Evolutionary conservation across 805 yeast genomes (phyloP), one percentile per base, ranked within the genome.

Genomic region (Torulaspora quercuum): DNA sequence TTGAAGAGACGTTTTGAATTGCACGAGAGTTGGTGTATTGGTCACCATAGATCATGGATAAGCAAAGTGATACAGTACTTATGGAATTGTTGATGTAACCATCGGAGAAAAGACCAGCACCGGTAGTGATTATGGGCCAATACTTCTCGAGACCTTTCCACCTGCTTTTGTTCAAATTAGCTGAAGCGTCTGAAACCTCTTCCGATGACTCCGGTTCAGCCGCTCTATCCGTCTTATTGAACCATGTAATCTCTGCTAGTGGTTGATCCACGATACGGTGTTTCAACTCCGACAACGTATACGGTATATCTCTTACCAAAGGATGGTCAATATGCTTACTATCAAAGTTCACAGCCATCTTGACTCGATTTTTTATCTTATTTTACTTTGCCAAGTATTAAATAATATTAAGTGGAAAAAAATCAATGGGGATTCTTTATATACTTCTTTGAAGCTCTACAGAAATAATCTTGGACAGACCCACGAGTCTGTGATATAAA

Each of bases 61-160:
- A 69, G 66, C 89, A 79, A 11, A 89, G 77, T 22, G 80, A 71
- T 11, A 82, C 94, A 7, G 92, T 73, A 41, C 85, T 75, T 39
- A 86, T 82, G 35, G 92, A 79, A 64, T 85, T 86, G 60, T 88
- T 88, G 43, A 86, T 82, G 58, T 88, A 89, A 36, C 97, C 97
- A 63, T 90, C 97, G 23, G 94, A 81, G 63, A 89, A 88, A 29
- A 89, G 70, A 37, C 96, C 97, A 0, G 95, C 92, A 45, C 97
- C 97, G 1, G 95, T 80, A 8, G 86, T 80, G 45, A 82, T 68
- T 33, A 84, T 78, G 5, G 92, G 79, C 82, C 87, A 74, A 46
- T 68, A 70, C 47, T 67, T 68, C 32, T 33, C 31, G 10, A 35
- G 24, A 9, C 39, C n/a, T n/a, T n/a, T n/a, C n/a, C n/a, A n/a